A percentile compares a stretch with the other conserved stretches of the same genome.
These are phyloP conservation scores for Pseudogymnoascus sp. DNA, from an alignment of 2,329 filamentous ascomycete species.

Conservation along the genomic window DNA sequence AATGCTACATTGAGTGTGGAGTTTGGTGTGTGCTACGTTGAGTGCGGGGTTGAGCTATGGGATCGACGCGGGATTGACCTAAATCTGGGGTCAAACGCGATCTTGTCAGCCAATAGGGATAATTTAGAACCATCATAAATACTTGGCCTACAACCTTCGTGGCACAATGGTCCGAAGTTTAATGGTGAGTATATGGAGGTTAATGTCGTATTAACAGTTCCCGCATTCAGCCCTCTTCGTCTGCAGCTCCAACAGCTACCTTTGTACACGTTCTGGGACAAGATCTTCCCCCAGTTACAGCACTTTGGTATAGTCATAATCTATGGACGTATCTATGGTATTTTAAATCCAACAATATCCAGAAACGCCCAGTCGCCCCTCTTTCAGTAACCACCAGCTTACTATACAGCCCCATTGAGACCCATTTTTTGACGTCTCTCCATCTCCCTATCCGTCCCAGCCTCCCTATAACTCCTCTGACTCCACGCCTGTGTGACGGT, in stretches of 20 bases:
- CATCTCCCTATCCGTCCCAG: not conserved
- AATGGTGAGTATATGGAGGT: not conserved
- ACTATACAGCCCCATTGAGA: not conserved
- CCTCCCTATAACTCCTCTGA: not conserved
- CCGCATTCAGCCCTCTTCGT: not conserved
- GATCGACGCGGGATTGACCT: not conserved
- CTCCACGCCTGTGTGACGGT: not conserved
- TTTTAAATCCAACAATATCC: not conserved
- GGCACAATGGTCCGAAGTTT: constrained; percentile 1
- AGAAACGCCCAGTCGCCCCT: not conserved
- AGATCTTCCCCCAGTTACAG: not conserved
- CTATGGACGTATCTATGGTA: not conserved
- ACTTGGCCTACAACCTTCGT: not conserved
- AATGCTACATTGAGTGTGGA: not conserved
- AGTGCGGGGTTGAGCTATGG: not conserved
- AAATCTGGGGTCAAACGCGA: not conserved
- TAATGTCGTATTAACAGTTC: not conserved
- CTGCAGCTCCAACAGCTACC: not conserved
- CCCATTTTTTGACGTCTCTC: not conserved
- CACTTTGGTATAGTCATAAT: not conserved
- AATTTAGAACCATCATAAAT: not conserved
- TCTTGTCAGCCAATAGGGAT: not conserved
- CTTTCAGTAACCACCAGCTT: not conserved
- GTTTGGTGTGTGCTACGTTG: not conserved
- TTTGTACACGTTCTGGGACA: not conserved